Base-by-base conservation (phyloP, 805 yeast species). In the Schizosaccharomyces osmophilus region DNA sequence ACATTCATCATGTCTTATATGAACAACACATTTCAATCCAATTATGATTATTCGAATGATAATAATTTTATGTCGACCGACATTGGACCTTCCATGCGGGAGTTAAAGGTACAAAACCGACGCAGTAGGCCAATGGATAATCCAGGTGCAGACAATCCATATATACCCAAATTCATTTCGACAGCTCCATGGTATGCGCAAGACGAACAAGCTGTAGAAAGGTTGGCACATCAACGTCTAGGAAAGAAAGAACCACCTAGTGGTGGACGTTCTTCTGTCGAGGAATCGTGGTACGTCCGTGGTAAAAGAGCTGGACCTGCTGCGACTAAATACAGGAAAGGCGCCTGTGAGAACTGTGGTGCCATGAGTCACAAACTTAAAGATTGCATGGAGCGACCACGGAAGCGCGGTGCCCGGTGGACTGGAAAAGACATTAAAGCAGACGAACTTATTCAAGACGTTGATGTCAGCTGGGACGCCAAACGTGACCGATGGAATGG, bases 401-500 rank as follows among this genome's bases (percentile, higher is more conserved):
- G 76, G 43, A 75, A 75, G 61, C 64, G 67, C 17, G 73, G 75
- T 3, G 69, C 76, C 22, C 71, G 68, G 39, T 75, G 67, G 68
- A 67, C 67, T 45, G 66, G 70, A 48, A 60, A 68, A 66, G 65
- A 68, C 68, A 63, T 70, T 19, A 63, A 64, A 51, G 68, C 68
- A 1, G 70, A 68, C 13, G 72, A 68, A 3, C 62, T 64, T 13
- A 62, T 68, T 4, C 66, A 67, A 45, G 64, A 65, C 5, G 65
- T 67, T 13, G 67, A 64, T 15, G 64, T 67, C 32, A 78, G 77
- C 58, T 86, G 82, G 77, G 94, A 85, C 66, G 78, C 82, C 11
- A 83, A 82, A 64, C 72, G 88, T 63, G 95, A 86, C 70, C 74
- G 87, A 63, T 86, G 93, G 95, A 84, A 79, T 67, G 95, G 95